phyloP scores from a whole-genome alignment of 768 basidiomycete genomes.

The Mrakia blollopis region DNA sequence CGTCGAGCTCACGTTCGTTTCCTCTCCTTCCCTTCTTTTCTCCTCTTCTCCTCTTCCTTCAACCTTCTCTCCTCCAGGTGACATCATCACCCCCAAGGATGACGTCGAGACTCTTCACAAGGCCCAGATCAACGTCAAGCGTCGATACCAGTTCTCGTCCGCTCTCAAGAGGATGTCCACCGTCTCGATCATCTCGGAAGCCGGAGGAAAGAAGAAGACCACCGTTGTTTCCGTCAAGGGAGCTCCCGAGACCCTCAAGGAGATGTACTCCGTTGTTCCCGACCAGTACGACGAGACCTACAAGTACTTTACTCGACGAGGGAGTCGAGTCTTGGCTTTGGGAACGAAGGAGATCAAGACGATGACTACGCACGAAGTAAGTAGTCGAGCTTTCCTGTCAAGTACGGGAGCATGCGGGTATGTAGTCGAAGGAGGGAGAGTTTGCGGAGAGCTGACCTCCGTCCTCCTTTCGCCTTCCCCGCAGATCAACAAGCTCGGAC shows the following conservation, averaged over 20 bases:
- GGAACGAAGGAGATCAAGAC: slow-evolving; percentile 77
- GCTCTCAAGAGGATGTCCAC: slow-evolving; percentile 98
- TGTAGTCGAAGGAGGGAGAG: not conserved
- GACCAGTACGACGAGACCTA: slow-evolving; percentile 85
- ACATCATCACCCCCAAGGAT: slow-evolving; percentile 60
- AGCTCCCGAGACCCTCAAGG: slow-evolving; percentile 92
- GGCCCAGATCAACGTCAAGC: slow-evolving; percentile 61
- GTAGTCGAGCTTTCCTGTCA: slow-evolving; percentile 34
- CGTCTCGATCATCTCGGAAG: slow-evolving; percentile 62
- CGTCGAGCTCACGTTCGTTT: not conserved
- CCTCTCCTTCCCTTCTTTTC: not conserved
- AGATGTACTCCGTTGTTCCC: slow-evolving; percentile 72
- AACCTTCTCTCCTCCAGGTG: slow-evolving; percentile 47
- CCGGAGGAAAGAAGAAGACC: slow-evolving; percentile 33
- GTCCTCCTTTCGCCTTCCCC: not conserved
- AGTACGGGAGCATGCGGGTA: no score
- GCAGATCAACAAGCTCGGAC: slow-evolving; percentile 84
- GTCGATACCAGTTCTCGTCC: slow-evolving; percentile 96
- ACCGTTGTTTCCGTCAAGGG: slow-evolving; percentile 71
- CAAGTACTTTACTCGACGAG: slow-evolving; percentile 87
- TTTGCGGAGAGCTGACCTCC: not conserved
- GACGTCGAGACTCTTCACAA: slow-evolving; percentile 48
- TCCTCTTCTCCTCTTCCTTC: not conserved
- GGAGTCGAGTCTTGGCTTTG: slow-evolving; percentile 87
- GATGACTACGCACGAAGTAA: slow-evolving; percentile 67